Evolutionary conservation across 2,329 filamentous ascomycete species (phyloP), one percentile per base, ranked within the genome.

Genomic region (Gremmenia infestans): DNA sequence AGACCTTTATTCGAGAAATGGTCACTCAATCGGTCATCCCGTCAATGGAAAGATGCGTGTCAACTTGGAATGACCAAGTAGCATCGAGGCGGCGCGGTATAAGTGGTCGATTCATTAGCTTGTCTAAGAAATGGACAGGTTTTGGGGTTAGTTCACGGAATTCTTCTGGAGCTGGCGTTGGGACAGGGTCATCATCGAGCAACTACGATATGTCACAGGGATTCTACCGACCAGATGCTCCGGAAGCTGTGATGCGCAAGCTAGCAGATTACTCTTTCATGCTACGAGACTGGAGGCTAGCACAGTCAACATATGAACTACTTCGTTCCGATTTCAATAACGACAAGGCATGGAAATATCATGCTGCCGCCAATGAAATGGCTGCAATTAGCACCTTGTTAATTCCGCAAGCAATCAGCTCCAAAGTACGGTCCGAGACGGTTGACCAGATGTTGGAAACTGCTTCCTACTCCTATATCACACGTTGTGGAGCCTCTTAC

Each of bases 11-110:
- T 57, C 86, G 94, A 35, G 95, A 99, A 71, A 89, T 99, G 79
- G 89, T 97, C 7, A 94, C 89, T 1, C 93, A 97, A 70, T 97
- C 93, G 1, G 85, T 99, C 52, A 81, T 99, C 55, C 94, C 95
- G 1, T 92, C 89, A 42, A 99, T 99, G 95, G 94, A 99, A 73
- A 87, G 93, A 54, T 86, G 89, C 62, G 83, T 96, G 11, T 87
- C 91, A 5, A 79, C 91, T 5, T 99, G 94, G 95, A 99, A 99
- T 68, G 94, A 99, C 66, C 93, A 97, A 71, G 89, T 97, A 25
- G 92, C 93, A 15, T 97, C 95, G 12, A 83, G 90, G 56, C 81
- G 95, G 55, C 86, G 91, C 67, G 95, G 95, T 14, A 80, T 99
- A 48, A 89, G 89, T 54, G 95, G 95, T 11, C 85, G 91, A n/a